Evolutionary conservation across 768 basidiomycete species (phyloP), one percentile per base, ranked within the genome.

Genomic region (Lepiota venenata): DNA sequence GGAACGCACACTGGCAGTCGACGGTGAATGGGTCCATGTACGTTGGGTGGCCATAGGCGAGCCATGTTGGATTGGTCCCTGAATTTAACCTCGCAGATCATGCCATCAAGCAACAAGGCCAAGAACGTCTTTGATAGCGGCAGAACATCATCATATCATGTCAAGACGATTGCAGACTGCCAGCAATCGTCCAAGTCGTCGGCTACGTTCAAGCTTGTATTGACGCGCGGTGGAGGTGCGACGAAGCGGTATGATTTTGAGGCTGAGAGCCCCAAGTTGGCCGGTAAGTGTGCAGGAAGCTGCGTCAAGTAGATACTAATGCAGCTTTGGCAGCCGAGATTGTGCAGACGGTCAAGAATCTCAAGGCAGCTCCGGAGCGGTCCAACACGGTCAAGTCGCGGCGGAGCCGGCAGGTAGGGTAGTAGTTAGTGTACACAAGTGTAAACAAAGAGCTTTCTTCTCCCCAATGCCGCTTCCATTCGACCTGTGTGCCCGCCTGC

Each of bases 211-310:
- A 96, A 95, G 76, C 79, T 98, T 16, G 82, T 96, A 29, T 81
- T 98, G 11, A 87, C 83, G 64, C 75, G 89, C 58, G 80, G 82
- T 36, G 80, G 40, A 78, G 83, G 39, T 88, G 86, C 53, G 40
- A 55, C 53, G 60, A 99, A 98, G 76, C 78, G 93, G 37, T 98
- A 98, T 66, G 96, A 98, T 63, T 98, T 97, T 65, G 97, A 99
- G 71, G 96, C 94, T 0, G 95, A 96, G 69, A 93, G 74, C 60
- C 78, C 88, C 1, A 87, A 85, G 67, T 65, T 84, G 52, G 93
- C 95, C 44, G 80, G 91, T 90, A 64, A 61, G 88, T 70, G 88
- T 70, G 8, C 29, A 45, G 21, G 22, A 59, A 1, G n/a, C 12
- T 54, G 32, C 16, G 9, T 0, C 16, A 29, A 18, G 14, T 3